phyloP scores from a whole-genome alignment of 805 yeast species.

The Phaffomyces opuntiae region DNA sequence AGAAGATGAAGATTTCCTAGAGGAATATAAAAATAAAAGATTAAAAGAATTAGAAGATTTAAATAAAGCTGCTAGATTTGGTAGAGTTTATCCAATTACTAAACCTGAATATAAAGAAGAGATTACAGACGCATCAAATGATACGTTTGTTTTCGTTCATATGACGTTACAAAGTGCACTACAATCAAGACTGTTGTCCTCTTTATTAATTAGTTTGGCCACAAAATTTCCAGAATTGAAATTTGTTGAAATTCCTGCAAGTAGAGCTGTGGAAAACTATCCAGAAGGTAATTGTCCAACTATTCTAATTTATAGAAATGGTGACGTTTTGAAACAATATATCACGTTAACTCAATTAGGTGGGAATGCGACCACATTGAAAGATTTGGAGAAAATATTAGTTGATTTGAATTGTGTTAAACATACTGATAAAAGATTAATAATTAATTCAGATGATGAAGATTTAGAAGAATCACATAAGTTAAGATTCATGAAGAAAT shows the following conservation, averaged over 20 bases:
- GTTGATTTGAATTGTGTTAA: conserved; percentile 61
- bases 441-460: conserved; percentile 52
- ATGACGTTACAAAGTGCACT: conserved; percentile 59
- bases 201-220: conserved; percentile 54
- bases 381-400: conserved; percentile 69
- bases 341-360: conserved; percentile 78
- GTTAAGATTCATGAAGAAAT: conserved; percentile 49
- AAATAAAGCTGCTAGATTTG: conserved; percentile 53
- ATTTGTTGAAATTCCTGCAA: conserved; percentile 87
- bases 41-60: conserved; percentile 64
- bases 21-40: conserved; percentile 69
- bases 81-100: conserved; percentile 67
- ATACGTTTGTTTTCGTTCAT: conserved; percentile 67
- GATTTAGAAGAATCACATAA: conserved; percentile 50
- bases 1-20: conserved; percentile 86
- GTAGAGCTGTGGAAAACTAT: conserved; percentile 86
- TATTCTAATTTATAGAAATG: conserved; percentile 69
- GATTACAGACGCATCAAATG: conserved; percentile 73
- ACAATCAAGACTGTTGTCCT: conserved; percentile 67
- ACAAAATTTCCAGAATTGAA: conserved; percentile 71
- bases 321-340: conserved; percentile 71
- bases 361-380: conserved; percentile 65
- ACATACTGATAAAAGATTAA: conserved; percentile 59
- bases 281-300: conserved; percentile 93
- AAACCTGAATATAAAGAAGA: conserved; percentile 86